These are phyloP conservation scores for Zygosaccharomyces gambellarensis DNA, from an alignment of 805 yeast genomes.

Conservation along the genomic window DNA sequence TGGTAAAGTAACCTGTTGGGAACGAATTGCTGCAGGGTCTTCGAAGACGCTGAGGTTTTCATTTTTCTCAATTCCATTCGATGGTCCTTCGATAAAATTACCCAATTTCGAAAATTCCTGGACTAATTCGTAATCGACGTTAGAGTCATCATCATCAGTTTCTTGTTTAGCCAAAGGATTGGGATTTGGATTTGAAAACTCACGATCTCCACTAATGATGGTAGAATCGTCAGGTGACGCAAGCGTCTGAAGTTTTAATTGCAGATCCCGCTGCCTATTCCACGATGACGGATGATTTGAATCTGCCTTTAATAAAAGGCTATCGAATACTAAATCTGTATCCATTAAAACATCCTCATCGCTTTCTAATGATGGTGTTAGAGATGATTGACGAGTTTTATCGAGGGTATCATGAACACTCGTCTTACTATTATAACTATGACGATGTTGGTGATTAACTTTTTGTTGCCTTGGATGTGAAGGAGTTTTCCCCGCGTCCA, in stretches of 20 bases:
- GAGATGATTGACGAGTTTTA: background rate
- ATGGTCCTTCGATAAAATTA: slow-evolving; percentile 14
- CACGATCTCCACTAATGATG: background rate
- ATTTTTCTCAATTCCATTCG: background rate
- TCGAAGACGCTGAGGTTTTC: background rate
- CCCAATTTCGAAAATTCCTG: slow-evolving; percentile 24
- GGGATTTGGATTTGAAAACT: background rate
- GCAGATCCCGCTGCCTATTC: slow-evolving; percentile 13
- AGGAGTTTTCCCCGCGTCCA: background rate
- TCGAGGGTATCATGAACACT: background rate
- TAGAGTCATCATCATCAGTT: slow-evolving; percentile 6
- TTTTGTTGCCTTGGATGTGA: background rate
- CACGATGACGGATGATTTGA: slow-evolving; percentile 7
- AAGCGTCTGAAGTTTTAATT: slow-evolving; percentile 10
- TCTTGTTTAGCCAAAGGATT: background rate
- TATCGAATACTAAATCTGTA: slow-evolving; percentile 30
- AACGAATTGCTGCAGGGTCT: background rate
- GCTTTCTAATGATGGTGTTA: slow-evolving; percentile 2
- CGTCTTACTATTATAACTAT: background rate
- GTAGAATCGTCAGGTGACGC: slow-evolving; percentile 1
- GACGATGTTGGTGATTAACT: background rate
- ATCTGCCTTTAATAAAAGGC: slow-evolving; percentile 24
- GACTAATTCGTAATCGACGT: slow-evolving; percentile 20
- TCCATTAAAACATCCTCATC: slow-evolving; percentile 26
- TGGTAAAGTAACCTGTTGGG: background rate